Base-by-base conservation (phyloP, 2,329 filamentous ascomycete species). In the Rhynchosporium agropyri region DNA sequence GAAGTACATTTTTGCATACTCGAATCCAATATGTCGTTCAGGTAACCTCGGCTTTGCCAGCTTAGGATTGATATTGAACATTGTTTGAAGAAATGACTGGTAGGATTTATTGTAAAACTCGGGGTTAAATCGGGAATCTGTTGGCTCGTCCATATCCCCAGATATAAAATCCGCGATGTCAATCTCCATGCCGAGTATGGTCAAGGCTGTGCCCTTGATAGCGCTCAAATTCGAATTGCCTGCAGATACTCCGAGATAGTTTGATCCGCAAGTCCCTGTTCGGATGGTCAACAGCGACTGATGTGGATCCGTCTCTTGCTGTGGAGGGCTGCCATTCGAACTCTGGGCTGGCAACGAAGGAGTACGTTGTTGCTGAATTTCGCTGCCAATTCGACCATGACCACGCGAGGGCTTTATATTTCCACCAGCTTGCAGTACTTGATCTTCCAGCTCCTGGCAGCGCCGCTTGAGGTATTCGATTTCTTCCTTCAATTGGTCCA, bases 111-210 rank as follows among this genome's bases (percentile, higher is more conserved):
- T 89, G 75, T 88, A 88, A 9, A 86, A 72, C 2, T 80, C 80
- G 36, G 77, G 75, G 3, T 69, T 70, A 29, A 62, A 78, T 72
- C 74, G 82, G 69, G 73, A 76, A 64, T 74, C 77, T 20, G 71
- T 65, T 63, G 76, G 84, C 77, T 90, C 87, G 69, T 89, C 84
- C 74, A 85, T 80, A 64, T 91, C 89, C 1, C 82, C 79, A 0
- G 83, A 85, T 53, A 88, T 83, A 71, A 91, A 92, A 50, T 88
- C 85, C 12, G 89, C 86, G 48, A 94, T 84, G 74, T 96, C 89
- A 70, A 95, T 89, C 51, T 90, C 88, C 69, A 89, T 89, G 40
- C 91, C 91, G 48, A 95, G 84, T 59, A 96, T 85, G 0, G 89
- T 88, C n/a, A 95, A 79, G 8, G 84, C 86, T 0, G 89, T 92